phyloP scores from a whole-genome alignment of 176 grass and related monocot species.

The Raddia distichophylla region DNA sequence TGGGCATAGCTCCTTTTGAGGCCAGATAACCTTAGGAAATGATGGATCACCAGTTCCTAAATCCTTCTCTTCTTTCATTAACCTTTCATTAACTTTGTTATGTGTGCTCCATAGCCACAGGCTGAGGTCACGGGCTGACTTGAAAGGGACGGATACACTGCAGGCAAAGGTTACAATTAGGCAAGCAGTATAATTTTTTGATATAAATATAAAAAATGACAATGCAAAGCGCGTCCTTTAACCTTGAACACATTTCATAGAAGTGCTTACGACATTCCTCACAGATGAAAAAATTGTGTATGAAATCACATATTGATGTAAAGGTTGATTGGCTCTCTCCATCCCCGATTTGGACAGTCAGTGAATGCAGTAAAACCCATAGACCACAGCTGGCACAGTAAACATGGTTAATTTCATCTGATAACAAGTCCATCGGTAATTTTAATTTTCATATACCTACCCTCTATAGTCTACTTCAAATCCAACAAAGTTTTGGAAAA shows the following conservation, averaged over 20 bases:
- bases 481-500: slow-evolving; percentile 1
- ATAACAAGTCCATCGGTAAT: slow-evolving; percentile 22
- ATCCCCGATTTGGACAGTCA: slow-evolving; percentile 78
- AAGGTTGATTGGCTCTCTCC: slow-evolving; percentile 85
- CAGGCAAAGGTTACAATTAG: slow-evolving; percentile 47
- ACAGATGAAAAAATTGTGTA: slow-evolving; percentile 92
- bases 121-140: slow-evolving; percentile 69
- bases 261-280: slow-evolving; percentile 94
- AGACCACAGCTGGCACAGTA: slow-evolving; percentile 81
- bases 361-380: slow-evolving; percentile 92
- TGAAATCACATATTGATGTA: slow-evolving; percentile 91
- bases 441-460: background rate
- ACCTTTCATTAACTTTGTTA: slow-evolving; percentile 97
- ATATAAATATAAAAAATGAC: background rate
- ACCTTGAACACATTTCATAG: slow-evolving; percentile 91
- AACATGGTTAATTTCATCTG: slow-evolving; percentile 4
- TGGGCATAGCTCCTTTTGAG: slow-evolving; percentile 72
- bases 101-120: slow-evolving; percentile 92
- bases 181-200: background rate
- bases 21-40: slow-evolving; percentile 90
- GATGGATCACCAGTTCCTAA: slow-evolving; percentile 70
- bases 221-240: background rate
- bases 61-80: slow-evolving; percentile 89
- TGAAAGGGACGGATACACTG: slow-evolving; percentile 83
- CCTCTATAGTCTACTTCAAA: slow-evolving; percentile 12